Conservation (phyloP, 768 basidiomycete species). For the Boletus bicolor region DNA sequence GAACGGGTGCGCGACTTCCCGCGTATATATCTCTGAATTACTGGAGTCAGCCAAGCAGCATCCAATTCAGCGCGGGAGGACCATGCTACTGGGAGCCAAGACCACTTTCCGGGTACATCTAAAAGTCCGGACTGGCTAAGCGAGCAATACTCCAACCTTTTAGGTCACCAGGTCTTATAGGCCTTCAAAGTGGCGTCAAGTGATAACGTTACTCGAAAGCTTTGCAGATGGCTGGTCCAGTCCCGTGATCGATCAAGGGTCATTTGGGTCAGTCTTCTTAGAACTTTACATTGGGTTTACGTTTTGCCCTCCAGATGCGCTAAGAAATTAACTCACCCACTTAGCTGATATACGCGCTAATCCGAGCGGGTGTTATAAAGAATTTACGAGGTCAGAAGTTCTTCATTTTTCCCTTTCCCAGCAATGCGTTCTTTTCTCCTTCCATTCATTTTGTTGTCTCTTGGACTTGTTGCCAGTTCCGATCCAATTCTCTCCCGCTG, state of each 20-base stretch:
- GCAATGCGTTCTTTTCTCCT: conserved; percentile 22
- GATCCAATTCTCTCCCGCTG: conserved; percentile 6
- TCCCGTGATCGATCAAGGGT: too few species aligned
- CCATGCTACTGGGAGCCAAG: not conserved
- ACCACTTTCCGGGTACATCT: too few species aligned
- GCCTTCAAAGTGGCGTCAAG: too few species aligned
- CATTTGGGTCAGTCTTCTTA: too few species aligned
- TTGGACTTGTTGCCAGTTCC: conserved; percentile 12
- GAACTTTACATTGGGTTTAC: too few species aligned
- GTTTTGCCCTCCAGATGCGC: too few species aligned
- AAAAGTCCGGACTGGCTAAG: too few species aligned
- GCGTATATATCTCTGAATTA: not conserved
- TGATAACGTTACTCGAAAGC: too few species aligned
- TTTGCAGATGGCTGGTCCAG: too few species aligned
- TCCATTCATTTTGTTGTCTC: conserved; percentile 21
- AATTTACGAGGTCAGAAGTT: not conserved
- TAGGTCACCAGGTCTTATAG: too few species aligned
- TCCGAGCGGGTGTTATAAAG: not conserved
- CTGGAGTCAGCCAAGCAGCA: not conserved
- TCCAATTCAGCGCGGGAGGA: not conserved
- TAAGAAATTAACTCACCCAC: too few species aligned
- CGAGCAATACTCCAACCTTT: too few species aligned
- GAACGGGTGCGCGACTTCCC: not conserved
- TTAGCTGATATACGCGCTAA: not conserved
- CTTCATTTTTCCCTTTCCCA: not conserved